These are phyloP conservation scores for Neurospora sp. DNA, from an alignment of 495 filamentous ascomycete species.

Conservation along the genomic window DNA sequence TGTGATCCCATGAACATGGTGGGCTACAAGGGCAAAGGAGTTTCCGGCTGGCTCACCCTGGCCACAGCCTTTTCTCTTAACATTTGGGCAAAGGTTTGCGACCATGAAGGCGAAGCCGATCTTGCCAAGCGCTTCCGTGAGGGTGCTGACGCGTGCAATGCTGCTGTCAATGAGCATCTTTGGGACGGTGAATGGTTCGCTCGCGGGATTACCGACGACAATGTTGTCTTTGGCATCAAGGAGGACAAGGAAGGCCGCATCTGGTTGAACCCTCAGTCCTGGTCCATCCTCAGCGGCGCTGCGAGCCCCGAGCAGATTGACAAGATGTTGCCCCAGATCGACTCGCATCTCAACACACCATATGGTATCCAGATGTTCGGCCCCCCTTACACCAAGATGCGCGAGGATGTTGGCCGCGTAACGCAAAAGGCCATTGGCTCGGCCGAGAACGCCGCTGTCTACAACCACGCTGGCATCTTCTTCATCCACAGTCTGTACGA, in stretches of 20 bases:
- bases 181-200: constrained; percentile 49
- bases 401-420: constrained; percentile 48
- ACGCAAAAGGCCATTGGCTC: constrained; percentile 47
- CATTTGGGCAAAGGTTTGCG: constrained; percentile 42
- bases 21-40: constrained; percentile 44
- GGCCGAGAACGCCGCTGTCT: constrained; percentile 47
- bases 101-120: constrained; percentile 30
- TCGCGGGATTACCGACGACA: constrained; percentile 46
- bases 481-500: constrained; percentile 42
- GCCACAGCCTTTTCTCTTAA: constrained; percentile 41
- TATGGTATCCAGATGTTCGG: constrained; percentile 46
- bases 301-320: constrained; percentile 31
- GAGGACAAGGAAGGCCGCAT: constrained; percentile 42
- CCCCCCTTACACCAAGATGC: constrained; percentile 43
- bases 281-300: constrained; percentile 43
- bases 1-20: constrained; percentile 54
- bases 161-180: constrained; percentile 39
- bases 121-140: constrained; percentile 32
- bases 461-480: constrained; percentile 47
- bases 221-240: constrained; percentile 40
- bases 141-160: constrained; percentile 38
- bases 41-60: constrained; percentile 48
- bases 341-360: constrained; percentile 40
- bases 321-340: constrained; percentile 38
- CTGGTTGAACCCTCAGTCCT: constrained; percentile 48